phyloP scores from a whole-genome alignment of 345 rosid genomes.

The Excoecaria cochinchinensis region DNA sequence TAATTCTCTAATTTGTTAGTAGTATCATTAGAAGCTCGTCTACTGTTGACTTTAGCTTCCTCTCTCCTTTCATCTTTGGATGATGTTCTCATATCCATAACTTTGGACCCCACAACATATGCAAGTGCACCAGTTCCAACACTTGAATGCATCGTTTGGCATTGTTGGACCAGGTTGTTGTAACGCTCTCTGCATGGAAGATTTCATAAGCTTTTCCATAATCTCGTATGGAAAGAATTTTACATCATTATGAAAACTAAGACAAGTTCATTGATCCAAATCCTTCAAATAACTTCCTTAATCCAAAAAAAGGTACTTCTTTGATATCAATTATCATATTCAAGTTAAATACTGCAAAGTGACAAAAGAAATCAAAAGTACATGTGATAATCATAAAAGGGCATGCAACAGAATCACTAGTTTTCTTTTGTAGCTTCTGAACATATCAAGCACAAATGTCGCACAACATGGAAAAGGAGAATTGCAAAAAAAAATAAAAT shows the following conservation, averaged over 20 bases:
- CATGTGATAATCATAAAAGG: not conserved
- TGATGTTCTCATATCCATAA: constrained; percentile 86
- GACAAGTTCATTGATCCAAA: not conserved
- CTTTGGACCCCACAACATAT: constrained; percentile 84
- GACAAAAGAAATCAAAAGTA: not conserved
- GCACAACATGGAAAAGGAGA: not conserved
- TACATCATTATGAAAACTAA: not conserved
- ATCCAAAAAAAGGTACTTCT: not conserved
- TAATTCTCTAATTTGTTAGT: constrained; percentile 43
- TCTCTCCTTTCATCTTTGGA: constrained; percentile 56
- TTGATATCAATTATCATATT: not conserved
- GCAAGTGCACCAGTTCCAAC: constrained; percentile 94
- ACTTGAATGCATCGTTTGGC: constrained; percentile 86
- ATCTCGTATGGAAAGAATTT: not conserved
- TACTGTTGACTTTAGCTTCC: constrained; percentile 45
- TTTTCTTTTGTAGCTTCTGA: not conserved
- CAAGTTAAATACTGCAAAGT: not conserved
- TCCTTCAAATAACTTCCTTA: not conserved
- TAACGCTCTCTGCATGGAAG: constrained; percentile 61
- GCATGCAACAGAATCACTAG: not conserved
- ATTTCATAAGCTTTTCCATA: constrained; percentile 17
- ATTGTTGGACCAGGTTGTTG: constrained; percentile 64
- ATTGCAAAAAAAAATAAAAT: too few relatives aligned
- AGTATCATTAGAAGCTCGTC: constrained; percentile 38
- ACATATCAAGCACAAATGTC: not conserved